Evolutionary conservation across 805 yeast species (phyloP).

Genomic region (Sugiyamaella qingdaonensis): DNA sequence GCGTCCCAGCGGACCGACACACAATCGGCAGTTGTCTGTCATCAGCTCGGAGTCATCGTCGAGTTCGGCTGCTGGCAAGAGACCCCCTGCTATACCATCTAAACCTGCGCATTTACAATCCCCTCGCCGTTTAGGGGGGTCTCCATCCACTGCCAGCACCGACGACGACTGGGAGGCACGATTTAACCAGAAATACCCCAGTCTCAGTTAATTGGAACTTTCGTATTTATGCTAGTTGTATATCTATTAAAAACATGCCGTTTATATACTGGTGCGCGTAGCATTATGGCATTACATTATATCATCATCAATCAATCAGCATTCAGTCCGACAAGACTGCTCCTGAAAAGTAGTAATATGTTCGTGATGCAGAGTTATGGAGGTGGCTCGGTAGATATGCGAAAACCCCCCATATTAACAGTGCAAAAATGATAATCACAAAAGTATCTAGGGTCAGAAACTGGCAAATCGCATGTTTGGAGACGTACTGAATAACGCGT

Average conservation of each 20-base stretch:
- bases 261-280: no score
- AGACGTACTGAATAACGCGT: slow-evolving; percentile 14
- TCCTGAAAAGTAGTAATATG: slow-evolving; percentile 11
- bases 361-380: not conserved
- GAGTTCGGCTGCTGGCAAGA: slow-evolving; percentile 9
- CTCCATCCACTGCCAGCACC: not conserved
- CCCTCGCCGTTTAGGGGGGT: slow-evolving; percentile 14
- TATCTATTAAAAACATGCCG: no score
- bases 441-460: slow-evolving; percentile 10
- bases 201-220: slow-evolving; percentile 15
- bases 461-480: not conserved
- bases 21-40: slow-evolving; percentile 17
- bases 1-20: not conserved
- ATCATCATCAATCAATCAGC: not conserved
- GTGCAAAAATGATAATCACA: slow-evolving; percentile 3
- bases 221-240: no score
- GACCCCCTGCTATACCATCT: slow-evolving; percentile 19
- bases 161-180: slow-evolving; percentile 27
- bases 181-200: slow-evolving; percentile 27
- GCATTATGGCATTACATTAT: no score
- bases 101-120: slow-evolving; percentile 27
- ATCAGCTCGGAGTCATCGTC: slow-evolving; percentile 19
- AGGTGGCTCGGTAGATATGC: slow-evolving; percentile 13
- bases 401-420: slow-evolving; percentile 9
- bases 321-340: slow-evolving; percentile 1